These are phyloP conservation scores for Chalciporus sphaerocephalus DNA, from an alignment of 768 basidiomycete genomes.

Conservation along the genomic window DNA sequence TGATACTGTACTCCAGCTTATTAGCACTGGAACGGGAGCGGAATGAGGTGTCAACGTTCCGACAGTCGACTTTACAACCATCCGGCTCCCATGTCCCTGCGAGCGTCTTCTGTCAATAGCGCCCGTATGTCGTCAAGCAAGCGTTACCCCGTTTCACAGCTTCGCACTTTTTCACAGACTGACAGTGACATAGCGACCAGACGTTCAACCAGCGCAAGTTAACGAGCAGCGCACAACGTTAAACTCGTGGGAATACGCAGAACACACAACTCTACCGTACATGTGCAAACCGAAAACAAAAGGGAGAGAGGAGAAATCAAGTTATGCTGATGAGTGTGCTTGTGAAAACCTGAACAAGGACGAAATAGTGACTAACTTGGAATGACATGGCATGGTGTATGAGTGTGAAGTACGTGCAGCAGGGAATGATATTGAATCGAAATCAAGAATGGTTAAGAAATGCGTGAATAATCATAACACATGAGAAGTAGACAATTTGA, in stretches of 20 bases:
- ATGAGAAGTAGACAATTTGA: conserved; percentile 48
- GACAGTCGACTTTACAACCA: too few relatives aligned
- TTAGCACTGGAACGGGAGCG: neutral
- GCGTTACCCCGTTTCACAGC: neutral
- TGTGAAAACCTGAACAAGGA: conserved; percentile 20
- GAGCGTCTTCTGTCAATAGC: conserved; percentile 2
- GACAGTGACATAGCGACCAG: neutral
- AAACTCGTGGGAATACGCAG: conserved; percentile 7
- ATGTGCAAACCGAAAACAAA: conserved; percentile 34
- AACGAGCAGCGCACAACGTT: conserved; percentile 11
- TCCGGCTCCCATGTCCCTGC: conserved; percentile 3
- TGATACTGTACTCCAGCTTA: too few relatives aligned
- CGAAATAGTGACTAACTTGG: conserved; percentile 21
- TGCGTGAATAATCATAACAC: conserved; percentile 21
- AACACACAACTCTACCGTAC: conserved; percentile 42
- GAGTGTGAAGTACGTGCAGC: conserved; percentile 30
- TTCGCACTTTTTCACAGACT: neutral
- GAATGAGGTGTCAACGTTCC: too few relatives aligned
- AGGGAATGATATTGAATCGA: conserved; percentile 29
- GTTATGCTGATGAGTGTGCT: conserved; percentile 31
- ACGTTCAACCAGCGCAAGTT: conserved; percentile 4
- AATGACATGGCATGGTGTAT: conserved; percentile 32
- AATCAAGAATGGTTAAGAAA: conserved; percentile 24
- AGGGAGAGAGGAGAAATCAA: conserved; percentile 15
- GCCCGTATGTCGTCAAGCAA: conserved; percentile 1